These are phyloP conservation scores for Heimioporus sp. DNA, from an alignment of 768 basidiomycete species.

Conservation along the genomic window DNA sequence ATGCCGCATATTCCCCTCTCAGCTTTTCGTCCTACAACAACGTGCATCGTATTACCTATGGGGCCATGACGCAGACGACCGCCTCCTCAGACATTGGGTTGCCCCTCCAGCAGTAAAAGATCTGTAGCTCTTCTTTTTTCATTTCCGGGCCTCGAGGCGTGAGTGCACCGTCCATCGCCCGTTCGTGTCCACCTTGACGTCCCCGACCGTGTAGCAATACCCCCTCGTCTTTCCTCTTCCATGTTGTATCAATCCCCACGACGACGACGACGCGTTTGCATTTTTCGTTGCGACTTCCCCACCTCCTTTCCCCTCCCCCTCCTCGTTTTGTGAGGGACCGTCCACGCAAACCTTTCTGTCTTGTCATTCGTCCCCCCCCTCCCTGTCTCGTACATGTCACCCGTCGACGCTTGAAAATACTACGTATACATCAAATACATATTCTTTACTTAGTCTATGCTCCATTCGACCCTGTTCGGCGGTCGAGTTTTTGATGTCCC, in stretches of 20 bases:
- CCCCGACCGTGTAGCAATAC: not conserved
- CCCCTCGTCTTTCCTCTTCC: not conserved
- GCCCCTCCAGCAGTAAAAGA: conserved; percentile 26
- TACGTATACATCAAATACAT: not conserved
- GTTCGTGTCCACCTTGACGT: conserved; percentile 2
- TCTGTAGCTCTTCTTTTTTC: conserved; percentile 7
- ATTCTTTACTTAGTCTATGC: conserved; percentile 1
- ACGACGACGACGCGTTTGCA: not conserved
- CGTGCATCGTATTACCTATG: conserved; percentile 63
- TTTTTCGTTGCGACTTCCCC: too few relatives aligned
- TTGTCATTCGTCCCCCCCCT: not conserved
- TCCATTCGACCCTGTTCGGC: too few relatives aligned
- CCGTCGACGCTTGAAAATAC: conserved; percentile 1
- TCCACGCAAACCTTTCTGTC: not conserved
- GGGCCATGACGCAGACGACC: conserved; percentile 44
- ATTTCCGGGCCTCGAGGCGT: conserved; percentile 6
- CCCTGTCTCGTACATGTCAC: not conserved
- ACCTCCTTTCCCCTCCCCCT: too few relatives aligned
- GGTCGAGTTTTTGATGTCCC: not conserved
- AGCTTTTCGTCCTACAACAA: conserved; percentile 49
- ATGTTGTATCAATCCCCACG: conserved; percentile 15
- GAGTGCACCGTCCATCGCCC: not conserved
- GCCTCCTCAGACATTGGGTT: conserved; percentile 21
- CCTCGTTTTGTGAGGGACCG: too few relatives aligned
- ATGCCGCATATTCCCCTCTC: conserved; percentile 56